phyloP scores from a whole-genome alignment of 768 basidiomycete genomes.

The Lentinus brumalis region DNA sequence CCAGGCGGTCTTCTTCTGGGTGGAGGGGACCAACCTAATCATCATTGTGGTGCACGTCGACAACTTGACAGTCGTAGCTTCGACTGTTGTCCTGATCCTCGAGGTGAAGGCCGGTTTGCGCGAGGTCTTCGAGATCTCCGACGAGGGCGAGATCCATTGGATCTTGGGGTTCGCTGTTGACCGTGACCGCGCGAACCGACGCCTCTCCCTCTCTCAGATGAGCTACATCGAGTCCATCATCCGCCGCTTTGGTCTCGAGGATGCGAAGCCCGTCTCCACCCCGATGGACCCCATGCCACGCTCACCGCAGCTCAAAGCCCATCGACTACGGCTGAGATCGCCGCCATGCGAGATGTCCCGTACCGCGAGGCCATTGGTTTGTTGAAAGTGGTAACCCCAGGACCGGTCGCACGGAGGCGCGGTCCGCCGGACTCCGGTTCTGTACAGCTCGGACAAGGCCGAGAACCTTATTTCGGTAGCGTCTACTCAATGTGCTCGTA shows the following conservation, averaged over 20 bases:
- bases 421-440: too few species aligned
- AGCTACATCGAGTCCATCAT: conserved; percentile 20
- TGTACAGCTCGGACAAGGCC: too few species aligned
- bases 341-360: conserved; percentile 10
- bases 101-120: too few species aligned
- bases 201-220: conserved; percentile 15
- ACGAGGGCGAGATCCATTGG: conserved; percentile 19
- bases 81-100: too few species aligned
- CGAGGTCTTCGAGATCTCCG: conserved; percentile 10
- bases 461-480: too few species aligned
- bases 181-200: conserved; percentile 13
- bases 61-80: neutral
- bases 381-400: too few species aligned
- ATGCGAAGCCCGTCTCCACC: conserved; percentile 1
- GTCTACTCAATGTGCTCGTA: too few species aligned
- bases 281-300: conserved; percentile 8
- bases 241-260: conserved; percentile 7
- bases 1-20: conserved; percentile 17
- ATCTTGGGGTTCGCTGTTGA: conserved; percentile 21
- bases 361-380: conserved; percentile 26
- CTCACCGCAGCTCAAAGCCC: conserved; percentile 8
- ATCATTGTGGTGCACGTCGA: conserved; percentile 23
- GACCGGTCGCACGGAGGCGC: too few species aligned
- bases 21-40: neutral
- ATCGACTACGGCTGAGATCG: conserved; percentile 5